A percentile compares a stretch with the other conserved stretches of the same genome.
These are phyloP conservation scores for Proliferodiscus dingleyae DNA, from an alignment of 2,329 filamentous ascomycete species.

Conservation along the genomic window DNA sequence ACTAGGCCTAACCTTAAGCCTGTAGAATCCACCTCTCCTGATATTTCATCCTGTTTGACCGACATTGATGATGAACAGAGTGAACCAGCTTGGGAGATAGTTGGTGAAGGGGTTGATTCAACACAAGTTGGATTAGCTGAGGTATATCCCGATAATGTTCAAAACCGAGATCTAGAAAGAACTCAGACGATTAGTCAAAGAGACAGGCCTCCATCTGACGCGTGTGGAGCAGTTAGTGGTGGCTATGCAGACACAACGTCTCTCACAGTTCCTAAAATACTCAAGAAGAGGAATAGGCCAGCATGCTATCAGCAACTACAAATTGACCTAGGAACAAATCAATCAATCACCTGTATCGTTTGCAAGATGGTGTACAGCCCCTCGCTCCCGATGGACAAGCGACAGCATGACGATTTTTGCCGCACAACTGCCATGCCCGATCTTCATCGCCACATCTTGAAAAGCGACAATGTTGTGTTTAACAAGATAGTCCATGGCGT, in stretches of 20 bases:
- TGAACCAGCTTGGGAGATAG: background rate
- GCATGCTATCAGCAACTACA: conserved; percentile 3
- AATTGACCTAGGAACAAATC: conserved; percentile 14
- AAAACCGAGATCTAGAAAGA: background rate
- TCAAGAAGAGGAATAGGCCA: background rate
- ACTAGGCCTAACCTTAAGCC: conserved; percentile 11
- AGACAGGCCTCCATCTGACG: background rate
- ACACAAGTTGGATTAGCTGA: background rate
- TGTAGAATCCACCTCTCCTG: conserved; percentile 1
- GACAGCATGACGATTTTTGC: conserved; percentile 8
- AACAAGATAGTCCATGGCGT: conserved; percentile 1
- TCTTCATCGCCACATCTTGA: background rate
- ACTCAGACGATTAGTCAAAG: background rate
- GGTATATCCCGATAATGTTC: background rate
- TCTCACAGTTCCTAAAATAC: background rate
- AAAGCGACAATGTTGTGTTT: background rate
- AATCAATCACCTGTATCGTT: conserved; percentile 8
- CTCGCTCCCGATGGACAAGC: conserved; percentile 7
- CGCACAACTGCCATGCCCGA: background rate
- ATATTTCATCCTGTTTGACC: background rate
- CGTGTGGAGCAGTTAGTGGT: background rate
- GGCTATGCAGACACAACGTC: background rate
- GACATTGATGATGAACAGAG: background rate
- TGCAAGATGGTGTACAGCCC: conserved; percentile 18
- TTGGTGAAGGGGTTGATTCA: background rate